phyloP scores from a whole-genome alignment of 1,284 basidiomycete genomes.

The Malassezia psittaci region DNA sequence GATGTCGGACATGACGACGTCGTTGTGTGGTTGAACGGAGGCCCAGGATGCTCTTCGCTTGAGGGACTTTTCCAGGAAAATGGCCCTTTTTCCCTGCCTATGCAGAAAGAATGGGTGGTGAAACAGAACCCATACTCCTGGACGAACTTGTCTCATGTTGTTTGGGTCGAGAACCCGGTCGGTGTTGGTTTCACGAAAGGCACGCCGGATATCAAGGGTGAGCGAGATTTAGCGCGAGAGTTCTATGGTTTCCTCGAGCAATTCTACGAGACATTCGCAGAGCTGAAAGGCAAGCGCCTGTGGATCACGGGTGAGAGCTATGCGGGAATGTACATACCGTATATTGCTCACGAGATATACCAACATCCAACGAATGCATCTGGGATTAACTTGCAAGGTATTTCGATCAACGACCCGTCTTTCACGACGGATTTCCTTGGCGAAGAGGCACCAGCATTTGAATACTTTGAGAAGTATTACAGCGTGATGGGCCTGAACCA shows the following conservation, averaged over 20 bases:
- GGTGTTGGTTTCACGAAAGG: conserved; percentile 72
- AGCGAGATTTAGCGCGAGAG: conserved; percentile 45
- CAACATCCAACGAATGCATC: conserved; percentile 13
- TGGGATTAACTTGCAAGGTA: conserved; percentile 36
- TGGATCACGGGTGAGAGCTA: conserved; percentile 55
- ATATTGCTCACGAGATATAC: conserved; percentile 54
- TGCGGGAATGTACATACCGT: conserved; percentile 98
- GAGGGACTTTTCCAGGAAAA: conserved; percentile 72
- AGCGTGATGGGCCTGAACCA: conserved; percentile 18
- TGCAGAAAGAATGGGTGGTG: conserved; percentile 53
- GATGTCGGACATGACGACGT: conserved; percentile 62
- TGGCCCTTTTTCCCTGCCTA: conserved; percentile 61
- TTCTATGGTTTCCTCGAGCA: conserved; percentile 43
- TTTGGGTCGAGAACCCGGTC: conserved; percentile 74
- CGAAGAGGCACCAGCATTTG: conserved; percentile 28
- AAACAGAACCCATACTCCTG: conserved; percentile 63
- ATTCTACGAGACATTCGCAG: conserved; percentile 28
- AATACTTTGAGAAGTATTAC: conserved; percentile 15
- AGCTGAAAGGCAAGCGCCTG: conserved; percentile 24
- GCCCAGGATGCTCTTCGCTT: conserved; percentile 61
- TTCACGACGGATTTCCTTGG: conserved; percentile 23
- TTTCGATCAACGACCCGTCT: conserved; percentile 40
- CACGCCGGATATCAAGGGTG: conserved; percentile 54
- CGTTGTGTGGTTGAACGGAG: conserved; percentile 58
- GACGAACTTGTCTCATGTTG: conserved; percentile 62